Evolutionary conservation across 2,329 filamentous ascomycete species (phyloP), one percentile per base, ranked within the genome.

Genomic region (Emericellopsis cladophorae): DNA sequence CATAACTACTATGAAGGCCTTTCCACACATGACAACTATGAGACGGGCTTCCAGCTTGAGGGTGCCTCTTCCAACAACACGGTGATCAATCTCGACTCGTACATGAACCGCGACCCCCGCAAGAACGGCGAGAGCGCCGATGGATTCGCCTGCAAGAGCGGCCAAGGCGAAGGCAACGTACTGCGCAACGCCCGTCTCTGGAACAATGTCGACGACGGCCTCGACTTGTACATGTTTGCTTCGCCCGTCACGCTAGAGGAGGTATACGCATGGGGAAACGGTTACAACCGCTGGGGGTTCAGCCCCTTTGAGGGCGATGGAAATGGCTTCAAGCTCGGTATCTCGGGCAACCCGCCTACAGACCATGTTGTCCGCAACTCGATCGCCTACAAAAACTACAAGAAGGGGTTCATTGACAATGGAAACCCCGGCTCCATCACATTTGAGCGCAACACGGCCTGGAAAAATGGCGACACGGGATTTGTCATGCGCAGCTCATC

Each of bases 91-190:
- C 55, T 65, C 8, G 61, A 65, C 48, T 63, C 60, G 12, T 64
- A 62, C 45, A 50, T 51, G 33, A 65, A 64, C 48, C 58, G 59
- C 11, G 61, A 65, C 42, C 66, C 65, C 4, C 60, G 65, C 44
- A 69, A 68, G 53, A 68, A 69, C 43, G 66, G 66, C 34, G 65
- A 68, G 51, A 63, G 58, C 41, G 66, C 66, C 11, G 65, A 69
- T 42, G 66, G 66, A 3, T 64, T 69, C 43, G 66, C 60, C 3
- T 64, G 59, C 51, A 69, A 68, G 47, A 57, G 61, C 26, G 66
- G 66, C 5, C 55, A 50, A 6, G 66, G 66, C 12, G 58, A 58
- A 39, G 66, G 65, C n/a, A 69, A 69, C 44, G 47, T 63, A 2
- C 45, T 68, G 16, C 59, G 59, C 40, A 63, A 62, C 14, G 60